Evolutionary conservation across 148 eudicot genomes (phyloP), one percentile per base, ranked within the genome.

Genomic region (Oxyria digyna): DNA sequence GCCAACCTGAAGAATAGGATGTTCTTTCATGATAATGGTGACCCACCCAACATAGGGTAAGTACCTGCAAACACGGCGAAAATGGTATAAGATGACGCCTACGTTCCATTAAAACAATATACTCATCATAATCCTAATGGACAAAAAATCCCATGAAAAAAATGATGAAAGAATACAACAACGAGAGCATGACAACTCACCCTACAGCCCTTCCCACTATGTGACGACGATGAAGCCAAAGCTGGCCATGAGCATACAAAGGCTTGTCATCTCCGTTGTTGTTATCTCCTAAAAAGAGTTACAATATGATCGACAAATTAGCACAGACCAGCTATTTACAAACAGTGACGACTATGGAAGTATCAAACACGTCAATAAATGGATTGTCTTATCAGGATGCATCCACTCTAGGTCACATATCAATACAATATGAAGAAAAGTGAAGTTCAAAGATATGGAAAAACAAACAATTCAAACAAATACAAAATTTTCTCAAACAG

Each of bases 201-300:
- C 93, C 96, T 26, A 87, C 90, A 71, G 90, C 93, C 84, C 92
- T 80, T 62, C 96, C 96, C 88, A 89, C 78, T 45, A 89, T 87
- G 78, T 89, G 96, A 40, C 84, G 85, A 59, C 89, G 79, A 24
- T 84, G 80, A 67, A 89, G 77, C 96, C 93, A 89, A 20, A 80
- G 87, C 63, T 89, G 96, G 71, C 96, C 90, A 27, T 72, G 80
- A 45, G 90, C 88, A 78, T 89, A 89, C 72, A 89, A 74, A 67
- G 74, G 74, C 73, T 83, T 75, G 70, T 89, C 96, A 70, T 89
- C 88, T 2, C 75, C 81, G 65, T 27, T 55, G 71, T 89, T 89
- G 73, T 87, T 84, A 79, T 89, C 96, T 37, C 96, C 96, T 87
- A 78, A 31, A 70, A 76, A 48, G 20, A 26, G 20, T 54, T 31